phyloP scores from a whole-genome alignment of 139 green algal genomes.

The Chlorella sp. region DNA sequence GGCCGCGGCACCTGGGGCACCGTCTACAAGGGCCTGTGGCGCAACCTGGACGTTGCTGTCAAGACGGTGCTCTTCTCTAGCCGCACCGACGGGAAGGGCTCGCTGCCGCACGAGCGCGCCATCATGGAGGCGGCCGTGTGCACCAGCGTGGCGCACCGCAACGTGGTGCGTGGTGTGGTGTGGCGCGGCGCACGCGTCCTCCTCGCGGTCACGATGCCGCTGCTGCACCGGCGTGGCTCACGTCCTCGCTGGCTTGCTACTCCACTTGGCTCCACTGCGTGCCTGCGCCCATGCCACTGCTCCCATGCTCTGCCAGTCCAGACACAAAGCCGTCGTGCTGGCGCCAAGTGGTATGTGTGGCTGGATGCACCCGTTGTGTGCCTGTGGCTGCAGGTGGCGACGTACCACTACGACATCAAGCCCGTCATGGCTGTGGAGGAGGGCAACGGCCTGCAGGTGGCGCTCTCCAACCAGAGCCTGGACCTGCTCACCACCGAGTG shows the following conservation, averaged over 20 bases:
- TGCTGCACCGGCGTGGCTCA: no score
- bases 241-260: no score
- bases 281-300: no score
- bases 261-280: no score
- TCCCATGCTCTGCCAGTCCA: no score
- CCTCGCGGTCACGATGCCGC: no score
- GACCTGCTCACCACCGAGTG: constrained; percentile 2
- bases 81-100: not conserved
- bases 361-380: no score
- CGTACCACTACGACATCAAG: constrained; percentile 9
- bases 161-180: no score
- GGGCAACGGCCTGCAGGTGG: not conserved
- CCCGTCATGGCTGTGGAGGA: constrained; percentile 1
- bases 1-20: constrained; percentile 6
- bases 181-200: no score
- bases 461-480: not conserved
- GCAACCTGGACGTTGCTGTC: constrained; percentile 6
- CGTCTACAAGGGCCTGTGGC: constrained; percentile 1
- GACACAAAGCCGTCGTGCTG: no score
- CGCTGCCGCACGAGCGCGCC: constrained; percentile 6
- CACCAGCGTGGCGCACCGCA: constrained; percentile 9
- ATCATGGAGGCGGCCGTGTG: constrained; percentile 18
- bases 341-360: no score
- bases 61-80: constrained; percentile 4
- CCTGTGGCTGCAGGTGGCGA: no score